Evolutionary conservation across 257 asterid genomes (phyloP).

Genomic region (Primulina tabacum): DNA sequence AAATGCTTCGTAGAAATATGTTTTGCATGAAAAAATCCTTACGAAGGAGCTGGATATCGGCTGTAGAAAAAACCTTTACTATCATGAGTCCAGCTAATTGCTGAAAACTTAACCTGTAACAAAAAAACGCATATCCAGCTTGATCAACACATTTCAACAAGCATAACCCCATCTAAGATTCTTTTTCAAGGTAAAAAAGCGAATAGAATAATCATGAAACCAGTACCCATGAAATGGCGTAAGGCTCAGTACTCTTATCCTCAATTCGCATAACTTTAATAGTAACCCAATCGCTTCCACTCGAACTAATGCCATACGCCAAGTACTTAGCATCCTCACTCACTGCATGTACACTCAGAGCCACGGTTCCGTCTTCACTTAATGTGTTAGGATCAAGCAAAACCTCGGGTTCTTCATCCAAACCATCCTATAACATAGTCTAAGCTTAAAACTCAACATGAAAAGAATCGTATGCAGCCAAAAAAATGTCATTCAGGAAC

Average conservation of each 20-base stretch:
- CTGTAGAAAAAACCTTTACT: conserved; percentile 64
- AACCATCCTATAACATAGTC: conserved; percentile 37
- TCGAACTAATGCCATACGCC: conserved; percentile 58
- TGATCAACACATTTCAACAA: no score
- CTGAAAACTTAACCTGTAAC: conserved; percentile 56
- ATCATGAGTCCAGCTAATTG: conserved; percentile 56
- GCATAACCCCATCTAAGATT: background rate
- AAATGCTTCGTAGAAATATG: no score
- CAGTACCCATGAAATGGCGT: conserved; percentile 55
- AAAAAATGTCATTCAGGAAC: conserved; percentile 16
- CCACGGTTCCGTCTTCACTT: conserved; percentile 63
- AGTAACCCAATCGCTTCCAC: conserved; percentile 76
- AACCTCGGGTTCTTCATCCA: conserved; percentile 51
- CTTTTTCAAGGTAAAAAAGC: background rate
- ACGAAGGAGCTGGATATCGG: conserved; percentile 64
- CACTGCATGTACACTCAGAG: conserved; percentile 42
- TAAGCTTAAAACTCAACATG: background rate
- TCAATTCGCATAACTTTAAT: conserved; percentile 52
- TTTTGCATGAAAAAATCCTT: conserved; percentile 24
- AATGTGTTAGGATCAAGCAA: conserved; percentile 60
- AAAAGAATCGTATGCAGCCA: background rate
- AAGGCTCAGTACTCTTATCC: conserved; percentile 40
- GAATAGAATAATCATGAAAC: background rate
- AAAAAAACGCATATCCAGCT: background rate
- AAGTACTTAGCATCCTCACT: conserved; percentile 59